Evolutionary conservation across 2,329 filamentous ascomycete species (phyloP).

Genomic region (Cryphonectria naterciae): DNA sequence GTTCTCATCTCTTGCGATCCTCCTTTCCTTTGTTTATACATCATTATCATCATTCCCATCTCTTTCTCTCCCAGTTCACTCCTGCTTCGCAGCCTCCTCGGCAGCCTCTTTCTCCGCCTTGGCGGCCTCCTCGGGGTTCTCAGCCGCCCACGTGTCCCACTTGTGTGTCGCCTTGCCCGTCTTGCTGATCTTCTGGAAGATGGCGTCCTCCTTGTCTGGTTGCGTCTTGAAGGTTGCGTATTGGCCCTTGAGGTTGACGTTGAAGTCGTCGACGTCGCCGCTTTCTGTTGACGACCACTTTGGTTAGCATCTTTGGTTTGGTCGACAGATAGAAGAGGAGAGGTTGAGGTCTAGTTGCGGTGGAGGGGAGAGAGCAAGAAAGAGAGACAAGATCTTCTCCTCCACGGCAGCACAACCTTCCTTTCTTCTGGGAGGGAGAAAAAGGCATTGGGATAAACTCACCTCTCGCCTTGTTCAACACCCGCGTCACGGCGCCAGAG

Average conservation of each 20-base stretch:
- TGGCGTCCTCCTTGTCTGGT: slow-evolving; percentile 70
- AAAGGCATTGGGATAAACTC: slow-evolving; percentile 23
- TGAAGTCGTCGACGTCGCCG: slow-evolving; percentile 73
- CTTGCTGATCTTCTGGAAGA: slow-evolving; percentile 89
- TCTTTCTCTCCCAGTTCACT: background rate
- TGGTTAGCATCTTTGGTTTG: background rate
- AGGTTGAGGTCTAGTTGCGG: background rate
- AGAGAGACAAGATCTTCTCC: background rate
- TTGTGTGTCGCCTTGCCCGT: slow-evolving; percentile 87
- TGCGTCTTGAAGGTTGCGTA: slow-evolving; percentile 77
- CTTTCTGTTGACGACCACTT: slow-evolving; percentile 53
- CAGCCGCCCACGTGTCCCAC: slow-evolving; percentile 69
- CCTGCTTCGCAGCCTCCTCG: slow-evolving; percentile 3
- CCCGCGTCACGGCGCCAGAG: slow-evolving; percentile 89
- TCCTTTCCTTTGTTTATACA: background rate
- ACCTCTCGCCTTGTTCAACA: slow-evolving; percentile 92
- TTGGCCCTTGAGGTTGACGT: slow-evolving; percentile 85
- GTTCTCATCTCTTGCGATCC: background rate
- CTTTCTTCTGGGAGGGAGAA: background rate
- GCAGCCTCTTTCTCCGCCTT: slow-evolving; percentile 2
- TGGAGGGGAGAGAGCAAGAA: background rate
- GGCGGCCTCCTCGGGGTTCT: slow-evolving; percentile 51
- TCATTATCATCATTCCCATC: background rate
- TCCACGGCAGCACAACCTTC: background rate
- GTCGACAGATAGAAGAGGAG: too few relatives aligned